A percentile compares a stretch with the other conserved stretches of the same genome.
Conservation (phyloP, 306 rosid species). For the Medicago truncatula region MtrunA17r5.0-ANR NC_053048.1:47725001-47725500, state of each 20-base stretch:
- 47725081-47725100: slow-evolving; percentile 41
- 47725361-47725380: slow-evolving; percentile 10
- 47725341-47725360: no score
- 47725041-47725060: slow-evolving; percentile 24
- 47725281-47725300: slow-evolving; percentile 31
- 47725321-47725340: background rate
- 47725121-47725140: slow-evolving; percentile 47
- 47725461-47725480: background rate
- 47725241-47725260: slow-evolving; percentile 34
- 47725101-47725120: slow-evolving; percentile 41
- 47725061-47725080: slow-evolving; percentile 18
- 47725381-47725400: slow-evolving; percentile 6
- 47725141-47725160: slow-evolving; percentile 44
- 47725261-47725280: slow-evolving; percentile 28
- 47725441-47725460: background rate
- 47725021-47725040: slow-evolving; percentile 35
- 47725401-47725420: slow-evolving; percentile 17
- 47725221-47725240: slow-evolving; percentile 35
- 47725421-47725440: background rate
- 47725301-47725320: slow-evolving; percentile 25
- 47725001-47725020: slow-evolving; percentile 22
- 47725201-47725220: slow-evolving; percentile 44
- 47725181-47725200: slow-evolving; percentile 31
- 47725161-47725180: slow-evolving; percentile 43
- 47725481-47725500: no score